phyloP scores from a whole-genome alignment of 345 rosid species.

The Brassica juncea region DNA sequence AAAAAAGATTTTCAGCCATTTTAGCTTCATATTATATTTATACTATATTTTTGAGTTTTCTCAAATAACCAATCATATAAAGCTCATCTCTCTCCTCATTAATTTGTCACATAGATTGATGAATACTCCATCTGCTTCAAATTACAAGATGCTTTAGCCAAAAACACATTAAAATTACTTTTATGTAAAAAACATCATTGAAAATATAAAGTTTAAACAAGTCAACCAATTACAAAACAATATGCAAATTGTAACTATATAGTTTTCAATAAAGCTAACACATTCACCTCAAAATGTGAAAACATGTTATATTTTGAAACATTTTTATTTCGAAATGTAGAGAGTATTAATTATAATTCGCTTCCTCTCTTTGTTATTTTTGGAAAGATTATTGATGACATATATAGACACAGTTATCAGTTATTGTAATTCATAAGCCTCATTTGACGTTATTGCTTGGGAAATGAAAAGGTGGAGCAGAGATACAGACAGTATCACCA shows the following conservation, averaged over 20 bases:
- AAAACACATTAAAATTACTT: neutral
- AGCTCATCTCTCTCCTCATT: neutral
- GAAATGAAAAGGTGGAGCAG: conserved; percentile 75
- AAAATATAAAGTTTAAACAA: neutral
- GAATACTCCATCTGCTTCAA: neutral
- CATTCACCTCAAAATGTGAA: neutral
- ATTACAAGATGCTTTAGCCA: neutral
- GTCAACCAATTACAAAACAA: neutral
- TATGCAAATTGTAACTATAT: neutral
- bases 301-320: neutral
- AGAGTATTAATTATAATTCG: neutral
- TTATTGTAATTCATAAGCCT: conserved; percentile 2
- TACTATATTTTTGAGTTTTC: neutral
- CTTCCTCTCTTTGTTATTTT: conserved; percentile 1
- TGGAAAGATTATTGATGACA: conserved; percentile 2
- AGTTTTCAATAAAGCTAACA: neutral
- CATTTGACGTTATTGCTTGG: conserved; percentile 25
- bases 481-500: conserved; percentile 94
- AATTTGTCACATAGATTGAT: conserved; percentile 10
- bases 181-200: neutral
- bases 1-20: conserved; percentile 22
- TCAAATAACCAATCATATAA: conserved; percentile 19
- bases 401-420: conserved; percentile 2
- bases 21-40: conserved; percentile 31
- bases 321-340: neutral